Base-by-base conservation (phyloP, 306 rosid genomes). In the Elaeagnus macrophylla region DNA sequence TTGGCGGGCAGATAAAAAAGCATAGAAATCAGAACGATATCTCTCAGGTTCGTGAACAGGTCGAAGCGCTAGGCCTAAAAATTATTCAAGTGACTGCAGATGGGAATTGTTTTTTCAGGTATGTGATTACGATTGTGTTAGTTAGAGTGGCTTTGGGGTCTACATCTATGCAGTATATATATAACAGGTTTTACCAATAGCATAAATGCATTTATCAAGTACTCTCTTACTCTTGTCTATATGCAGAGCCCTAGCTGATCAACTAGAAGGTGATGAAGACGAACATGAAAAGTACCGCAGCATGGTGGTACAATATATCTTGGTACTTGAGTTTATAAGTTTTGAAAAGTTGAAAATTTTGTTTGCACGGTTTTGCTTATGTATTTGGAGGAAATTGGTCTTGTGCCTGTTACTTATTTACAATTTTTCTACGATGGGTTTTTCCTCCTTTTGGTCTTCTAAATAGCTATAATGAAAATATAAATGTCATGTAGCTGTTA, bases 91-190 rank as follows among this genome's bases (percentile, higher is more conserved):
- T 83, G 67, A 86, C 93, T 37, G 82, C 95, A 57, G 93, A 86
- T 67, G 95, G 95, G 57, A 83, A 86, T 83, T 86, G 95, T 73
- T 83, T 86, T 63, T 86, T 86, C 86, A 86, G 89, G 95, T 83
- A 38, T 72, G 86, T 41, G n/a, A 42, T 43, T 53, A 71, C 54
- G 52, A 37, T 61, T 53, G 45, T 8, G 19, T 25, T 62, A 10
- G 14, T 38, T 20, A 12, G 1, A 5, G 9, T n/a, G 13, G 12
- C 12, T 38, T 15, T 48, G 4, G 2, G 12, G 45, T 14, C 16
- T 41, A 47, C 46, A 13, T 40, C 41, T 53, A 42, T 43, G 13
- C 8, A 32, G 47, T 38, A 52, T 37, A 17, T 42, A 19, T 39
- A n/a, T 48, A 15, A 10, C n/a, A 37, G 19, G 35, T 7, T 47